Conservation (phyloP, 345 rosid species). For the Acer campestre region DNA sequence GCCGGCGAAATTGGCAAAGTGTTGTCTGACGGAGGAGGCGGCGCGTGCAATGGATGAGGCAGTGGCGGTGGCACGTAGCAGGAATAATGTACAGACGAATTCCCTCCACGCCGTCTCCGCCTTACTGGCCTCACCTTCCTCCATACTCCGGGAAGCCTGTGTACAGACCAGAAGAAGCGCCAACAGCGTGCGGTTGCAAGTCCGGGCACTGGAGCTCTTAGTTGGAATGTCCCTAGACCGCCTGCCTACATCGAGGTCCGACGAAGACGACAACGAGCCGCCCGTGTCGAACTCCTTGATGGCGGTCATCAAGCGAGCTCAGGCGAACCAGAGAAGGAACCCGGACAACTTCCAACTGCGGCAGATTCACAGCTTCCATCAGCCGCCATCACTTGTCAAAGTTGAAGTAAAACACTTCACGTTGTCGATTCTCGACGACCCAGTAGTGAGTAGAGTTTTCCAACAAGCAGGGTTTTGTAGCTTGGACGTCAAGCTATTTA, state of each 20-base stretch:
- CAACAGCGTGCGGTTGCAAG: slow-evolving; percentile 53
- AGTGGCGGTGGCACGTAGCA: slow-evolving; percentile 63
- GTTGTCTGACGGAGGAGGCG: slow-evolving; percentile 67
- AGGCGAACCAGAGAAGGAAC: slow-evolving; percentile 83
- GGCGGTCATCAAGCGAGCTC: slow-evolving; percentile 95
- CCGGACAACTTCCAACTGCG: slow-evolving; percentile 81
- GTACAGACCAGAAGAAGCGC: slow-evolving; percentile 46
- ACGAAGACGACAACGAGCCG: background rate
- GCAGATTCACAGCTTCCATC: slow-evolving; percentile 46
- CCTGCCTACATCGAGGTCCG: slow-evolving; percentile 40
- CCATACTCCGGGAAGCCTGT: slow-evolving; percentile 65
- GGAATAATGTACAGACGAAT: slow-evolving; percentile 68
- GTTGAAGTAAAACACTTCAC: slow-evolving; percentile 65
- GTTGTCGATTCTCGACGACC: slow-evolving; percentile 71
- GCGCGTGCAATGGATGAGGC: slow-evolving; percentile 71
- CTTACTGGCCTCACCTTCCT: slow-evolving; percentile 49
- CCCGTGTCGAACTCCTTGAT: slow-evolving; percentile 23
- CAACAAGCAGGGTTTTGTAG: slow-evolving; percentile 76
- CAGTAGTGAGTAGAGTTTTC: slow-evolving; percentile 65
- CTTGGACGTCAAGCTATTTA: slow-evolving; percentile 57
- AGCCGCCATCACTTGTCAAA: slow-evolving; percentile 48
- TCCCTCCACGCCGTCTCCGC: slow-evolving; percentile 75
- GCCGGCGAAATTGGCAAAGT: slow-evolving; percentile 60
- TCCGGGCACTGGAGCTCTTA: slow-evolving; percentile 65
- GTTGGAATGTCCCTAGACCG: slow-evolving; percentile 71